A percentile compares a stretch with the other conserved stretches of the same genome.
These are phyloP conservation scores for Ensete glaucum DNA, from an alignment of 176 grass and related monocot species.

Conservation along the genomic window DNA sequence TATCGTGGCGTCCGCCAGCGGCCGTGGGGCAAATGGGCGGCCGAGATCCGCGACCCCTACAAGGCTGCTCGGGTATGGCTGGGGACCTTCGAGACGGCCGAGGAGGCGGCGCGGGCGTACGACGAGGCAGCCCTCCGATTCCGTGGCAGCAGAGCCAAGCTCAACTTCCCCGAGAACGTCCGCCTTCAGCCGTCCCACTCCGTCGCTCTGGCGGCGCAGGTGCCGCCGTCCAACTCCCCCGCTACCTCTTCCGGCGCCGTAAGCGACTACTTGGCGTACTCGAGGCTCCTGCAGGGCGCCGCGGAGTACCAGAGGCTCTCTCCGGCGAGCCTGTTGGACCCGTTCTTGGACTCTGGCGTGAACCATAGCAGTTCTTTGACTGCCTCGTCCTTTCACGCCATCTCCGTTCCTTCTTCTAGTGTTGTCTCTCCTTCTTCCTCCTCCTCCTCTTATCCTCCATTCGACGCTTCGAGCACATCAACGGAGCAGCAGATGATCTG, in stretches of 20 bases:
- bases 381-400: background rate
- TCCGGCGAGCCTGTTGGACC: conserved; percentile 1
- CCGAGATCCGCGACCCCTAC: conserved; percentile 96
- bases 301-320: conserved; percentile 1
- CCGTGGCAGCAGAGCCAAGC: conserved; percentile 85
- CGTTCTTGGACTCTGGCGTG: background rate
- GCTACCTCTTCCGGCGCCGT: background rate
- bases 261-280: conserved; percentile 17
- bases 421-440: background rate
- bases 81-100: conserved; percentile 94
- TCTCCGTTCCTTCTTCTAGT: too few relatives aligned
- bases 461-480: background rate
- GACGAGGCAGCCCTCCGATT: conserved; percentile 94
- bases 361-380: background rate
- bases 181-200: conserved; percentile 27
- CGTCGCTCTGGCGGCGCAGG: background rate
- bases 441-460: background rate
- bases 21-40: conserved; percentile 99
- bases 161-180: conserved; percentile 97
- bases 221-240: background rate
- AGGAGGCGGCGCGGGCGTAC: conserved; percentile 89
- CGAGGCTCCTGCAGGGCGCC: background rate
- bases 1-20: conserved; percentile 95
- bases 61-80: conserved; percentile 99
- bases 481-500: background rate